A percentile compares a stretch with the other conserved stretches of the same genome.
Evolutionary conservation across 306 rosid genomes (phyloP).

Genomic region (Senna tora): DNA sequence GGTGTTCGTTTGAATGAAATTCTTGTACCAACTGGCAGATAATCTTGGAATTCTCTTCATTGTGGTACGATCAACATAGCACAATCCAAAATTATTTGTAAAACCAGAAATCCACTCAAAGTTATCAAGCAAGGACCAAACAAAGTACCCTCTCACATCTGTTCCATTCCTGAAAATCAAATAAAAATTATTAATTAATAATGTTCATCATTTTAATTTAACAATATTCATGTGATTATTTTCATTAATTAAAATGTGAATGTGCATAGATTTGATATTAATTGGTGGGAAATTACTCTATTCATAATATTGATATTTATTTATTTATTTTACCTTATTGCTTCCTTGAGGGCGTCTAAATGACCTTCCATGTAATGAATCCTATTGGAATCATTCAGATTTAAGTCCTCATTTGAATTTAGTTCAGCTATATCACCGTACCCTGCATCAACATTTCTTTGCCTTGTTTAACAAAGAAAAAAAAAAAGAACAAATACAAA

Average conservation of each 20-base stretch:
- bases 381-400: conserved; percentile 36
- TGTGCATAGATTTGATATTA: too few species aligned
- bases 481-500: conserved; percentile 6
- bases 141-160: conserved; percentile 59
- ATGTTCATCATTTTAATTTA: too few species aligned
- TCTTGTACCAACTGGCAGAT: conserved; percentile 59
- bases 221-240: too few species aligned
- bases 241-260: too few species aligned
- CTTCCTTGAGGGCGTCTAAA: conserved; percentile 29
- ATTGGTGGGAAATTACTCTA: too few species aligned
- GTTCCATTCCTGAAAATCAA: conserved; percentile 62
- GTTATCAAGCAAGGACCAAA: conserved; percentile 68
- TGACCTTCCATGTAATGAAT: conserved; percentile 30
- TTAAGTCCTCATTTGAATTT: conserved; percentile 22
- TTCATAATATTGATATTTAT: neutral
- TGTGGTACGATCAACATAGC: too few species aligned
- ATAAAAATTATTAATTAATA: too few species aligned
- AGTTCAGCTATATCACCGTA: conserved; percentile 8
- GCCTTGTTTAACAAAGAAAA: neutral
- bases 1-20: conserved; percentile 31
- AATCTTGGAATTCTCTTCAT: neutral
- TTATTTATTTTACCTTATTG: conserved; percentile 42
- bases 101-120: conserved; percentile 53
- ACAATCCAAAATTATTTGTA: neutral
- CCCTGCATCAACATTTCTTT: conserved; percentile 5